Evolutionary conservation across 768 basidiomycete genomes (phyloP).

Genomic region (Mycena rebaudengoi): DNA sequence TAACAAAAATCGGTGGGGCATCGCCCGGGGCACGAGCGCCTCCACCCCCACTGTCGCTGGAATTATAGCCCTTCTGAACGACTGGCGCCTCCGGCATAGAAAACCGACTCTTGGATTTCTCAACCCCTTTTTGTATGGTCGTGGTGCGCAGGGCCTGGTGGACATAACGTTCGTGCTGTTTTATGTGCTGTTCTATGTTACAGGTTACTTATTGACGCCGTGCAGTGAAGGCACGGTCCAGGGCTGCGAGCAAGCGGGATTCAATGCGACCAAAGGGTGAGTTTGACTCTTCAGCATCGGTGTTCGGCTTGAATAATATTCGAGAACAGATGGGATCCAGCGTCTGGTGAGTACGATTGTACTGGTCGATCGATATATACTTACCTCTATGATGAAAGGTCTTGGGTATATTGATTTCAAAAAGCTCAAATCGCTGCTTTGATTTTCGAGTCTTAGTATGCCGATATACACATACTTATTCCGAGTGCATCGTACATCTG

Average conservation of each 20-base stretch:
- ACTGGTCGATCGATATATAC: no score
- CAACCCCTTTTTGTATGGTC: conserved; percentile 48
- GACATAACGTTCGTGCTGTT: conserved; percentile 49
- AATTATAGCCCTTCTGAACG: conserved; percentile 51
- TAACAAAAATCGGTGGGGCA: conserved; percentile 32
- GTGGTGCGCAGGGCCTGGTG: conserved; percentile 33
- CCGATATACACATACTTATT: no score
- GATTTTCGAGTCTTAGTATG: no score
- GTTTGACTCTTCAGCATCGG: conserved; percentile 5
- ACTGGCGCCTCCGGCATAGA: conserved; percentile 42
- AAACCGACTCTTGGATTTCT: conserved; percentile 48
- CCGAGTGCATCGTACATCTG: no score
- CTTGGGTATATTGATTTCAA: no score
- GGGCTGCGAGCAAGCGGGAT: conserved; percentile 40
- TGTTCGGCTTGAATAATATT: no score
- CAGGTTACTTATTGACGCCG: no score
- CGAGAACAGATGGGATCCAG: no score
- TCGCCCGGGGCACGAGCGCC: conserved; percentile 47
- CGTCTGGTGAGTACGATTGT: no score
- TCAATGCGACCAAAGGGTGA: conserved; percentile 16
- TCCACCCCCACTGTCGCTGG: conserved; percentile 44
- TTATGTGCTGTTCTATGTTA: no score
- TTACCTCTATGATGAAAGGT: no score
- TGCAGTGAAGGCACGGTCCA: conserved; percentile 42
- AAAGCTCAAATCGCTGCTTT: no score